Evolutionary conservation across 1,284 basidiomycete genomes (phyloP).

Genomic region (Sphagnurus paluster): DNA sequence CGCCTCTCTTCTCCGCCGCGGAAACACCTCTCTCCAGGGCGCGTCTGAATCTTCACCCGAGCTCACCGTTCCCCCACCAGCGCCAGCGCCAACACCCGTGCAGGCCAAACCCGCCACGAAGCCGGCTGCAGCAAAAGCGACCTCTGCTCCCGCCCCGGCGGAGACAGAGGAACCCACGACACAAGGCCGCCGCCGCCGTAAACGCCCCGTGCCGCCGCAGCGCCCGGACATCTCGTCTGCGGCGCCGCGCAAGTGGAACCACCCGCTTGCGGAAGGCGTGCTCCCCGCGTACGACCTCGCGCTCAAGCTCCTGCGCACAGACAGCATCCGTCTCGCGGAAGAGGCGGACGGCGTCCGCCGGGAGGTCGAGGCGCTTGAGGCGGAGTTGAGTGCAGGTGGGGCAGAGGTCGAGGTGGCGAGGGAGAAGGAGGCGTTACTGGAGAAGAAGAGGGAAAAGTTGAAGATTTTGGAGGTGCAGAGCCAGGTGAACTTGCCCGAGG

Average conservation of each 20-base stretch:
- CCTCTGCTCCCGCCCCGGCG: not conserved
- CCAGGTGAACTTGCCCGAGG: conserved; percentile 75
- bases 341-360: conserved; percentile 33
- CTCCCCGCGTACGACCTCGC: conserved; percentile 86
- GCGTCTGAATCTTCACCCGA: conserved; percentile 1
- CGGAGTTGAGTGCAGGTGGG: conserved; percentile 30
- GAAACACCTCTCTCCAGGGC: conserved; percentile 23
- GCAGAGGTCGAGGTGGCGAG: conserved; percentile 30
- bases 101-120: not conserved
- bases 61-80: conserved; percentile 13
- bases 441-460: conserved; percentile 41
- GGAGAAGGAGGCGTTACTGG: conserved; percentile 36
- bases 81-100: not conserved
- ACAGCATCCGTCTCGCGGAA: conserved; percentile 42
- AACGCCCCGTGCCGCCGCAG: conserved; percentile 22
- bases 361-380: conserved; percentile 23
- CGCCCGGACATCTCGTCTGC: conserved; percentile 51
- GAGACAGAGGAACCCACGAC: conserved; percentile 3
- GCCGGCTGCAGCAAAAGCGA: not conserved
- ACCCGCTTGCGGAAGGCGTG: conserved; percentile 65
- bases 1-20: conserved; percentile 12
- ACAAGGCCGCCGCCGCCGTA: conserved; percentile 23
- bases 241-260: conserved; percentile 60
- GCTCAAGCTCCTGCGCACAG: conserved; percentile 59
- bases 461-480: conserved; percentile 62